Evolutionary conservation across 2,329 filamentous ascomycete genomes (phyloP).

Genomic region (Ascochyta viciae-villosae): DNA sequence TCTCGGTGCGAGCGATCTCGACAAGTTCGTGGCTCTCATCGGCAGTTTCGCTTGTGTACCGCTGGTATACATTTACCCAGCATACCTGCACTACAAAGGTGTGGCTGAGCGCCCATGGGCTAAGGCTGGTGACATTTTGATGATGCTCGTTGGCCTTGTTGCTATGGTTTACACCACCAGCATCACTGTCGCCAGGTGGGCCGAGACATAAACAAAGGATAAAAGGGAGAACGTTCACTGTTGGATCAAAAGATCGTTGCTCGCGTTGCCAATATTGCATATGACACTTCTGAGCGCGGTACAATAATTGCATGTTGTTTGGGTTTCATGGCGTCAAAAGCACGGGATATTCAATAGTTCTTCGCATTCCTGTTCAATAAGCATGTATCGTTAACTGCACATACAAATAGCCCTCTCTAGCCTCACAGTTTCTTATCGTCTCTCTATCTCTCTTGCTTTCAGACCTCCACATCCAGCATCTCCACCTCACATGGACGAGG

Average conservation of each 20-base stretch:
- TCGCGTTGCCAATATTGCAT: no score
- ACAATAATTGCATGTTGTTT: no score
- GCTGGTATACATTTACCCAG: constrained; percentile 78
- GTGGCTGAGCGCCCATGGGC: constrained; percentile 64
- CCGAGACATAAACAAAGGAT: constrained; percentile 26
- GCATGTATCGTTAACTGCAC: background rate
- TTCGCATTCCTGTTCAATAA: background rate
- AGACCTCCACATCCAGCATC: no score
- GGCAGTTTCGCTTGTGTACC: constrained; percentile 77
- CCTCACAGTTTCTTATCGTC: no score
- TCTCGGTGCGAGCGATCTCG: constrained; percentile 71
- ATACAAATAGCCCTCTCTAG: background rate
- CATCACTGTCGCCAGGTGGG: constrained; percentile 61
- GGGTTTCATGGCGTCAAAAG: no score
- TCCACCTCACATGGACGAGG: no score
- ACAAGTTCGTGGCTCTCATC: constrained; percentile 77
- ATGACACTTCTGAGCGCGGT: no score
- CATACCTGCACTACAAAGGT: constrained; percentile 73
- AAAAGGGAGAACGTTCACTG: no score
- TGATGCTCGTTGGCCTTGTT: constrained; percentile 71
- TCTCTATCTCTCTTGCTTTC: no score
- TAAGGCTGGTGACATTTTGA: constrained; percentile 65
- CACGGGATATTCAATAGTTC: no score
- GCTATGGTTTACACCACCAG: constrained; percentile 76
- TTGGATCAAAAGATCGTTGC: no score